phyloP scores from a whole-genome alignment of 2,329 filamentous ascomycete species.

The Hypoxylon sp. region DNA sequence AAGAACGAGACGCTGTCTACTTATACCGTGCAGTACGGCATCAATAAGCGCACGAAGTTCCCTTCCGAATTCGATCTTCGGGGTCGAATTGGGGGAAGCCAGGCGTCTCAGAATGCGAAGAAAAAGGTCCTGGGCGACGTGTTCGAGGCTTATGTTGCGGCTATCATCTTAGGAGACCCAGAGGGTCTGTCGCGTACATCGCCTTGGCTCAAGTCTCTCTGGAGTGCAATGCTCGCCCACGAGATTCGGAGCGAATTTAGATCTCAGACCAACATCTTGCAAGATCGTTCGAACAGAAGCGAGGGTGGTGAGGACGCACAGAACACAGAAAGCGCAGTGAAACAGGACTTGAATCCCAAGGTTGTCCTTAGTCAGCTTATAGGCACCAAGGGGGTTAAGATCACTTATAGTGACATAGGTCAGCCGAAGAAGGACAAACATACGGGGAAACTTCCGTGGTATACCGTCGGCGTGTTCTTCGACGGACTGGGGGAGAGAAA shows the following conservation, averaged over 20 bases:
- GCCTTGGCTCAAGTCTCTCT: slow-evolving; percentile 80
- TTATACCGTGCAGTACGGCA: slow-evolving; percentile 77
- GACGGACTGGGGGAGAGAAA: slow-evolving; percentile 75
- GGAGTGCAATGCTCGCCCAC: slow-evolving; percentile 72
- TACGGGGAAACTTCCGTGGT: slow-evolving; percentile 64
- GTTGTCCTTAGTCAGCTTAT: slow-evolving; percentile 64
- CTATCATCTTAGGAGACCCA: slow-evolving; percentile 76
- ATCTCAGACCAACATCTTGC: slow-evolving; percentile 4
- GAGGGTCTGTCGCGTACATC: slow-evolving; percentile 71
- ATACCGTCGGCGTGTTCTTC: slow-evolving; percentile 72
- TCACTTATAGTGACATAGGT: slow-evolving; percentile 71
- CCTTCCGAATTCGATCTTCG: slow-evolving; percentile 59
- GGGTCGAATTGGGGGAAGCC: slow-evolving; percentile 54
- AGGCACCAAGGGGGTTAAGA: slow-evolving; percentile 65
- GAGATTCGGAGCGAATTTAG: slow-evolving; percentile 61
- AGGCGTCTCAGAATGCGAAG: slow-evolving; percentile 62
- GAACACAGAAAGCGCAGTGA: slow-evolving; percentile 8
- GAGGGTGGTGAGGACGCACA: slow-evolving; percentile 27
- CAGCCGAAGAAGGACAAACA: slow-evolving; percentile 66
- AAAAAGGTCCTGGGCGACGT: slow-evolving; percentile 85
- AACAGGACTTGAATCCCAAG: slow-evolving; percentile 60
- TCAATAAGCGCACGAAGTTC: slow-evolving; percentile 73
- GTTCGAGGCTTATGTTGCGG: slow-evolving; percentile 91
- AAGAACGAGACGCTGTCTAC: slow-evolving; percentile 81
- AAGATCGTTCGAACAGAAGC: slow-evolving; percentile 21